Evolutionary conservation across 2,329 filamentous ascomycete genomes (phyloP).

Genomic region (Akanthomyces uredinophilus): DNA sequence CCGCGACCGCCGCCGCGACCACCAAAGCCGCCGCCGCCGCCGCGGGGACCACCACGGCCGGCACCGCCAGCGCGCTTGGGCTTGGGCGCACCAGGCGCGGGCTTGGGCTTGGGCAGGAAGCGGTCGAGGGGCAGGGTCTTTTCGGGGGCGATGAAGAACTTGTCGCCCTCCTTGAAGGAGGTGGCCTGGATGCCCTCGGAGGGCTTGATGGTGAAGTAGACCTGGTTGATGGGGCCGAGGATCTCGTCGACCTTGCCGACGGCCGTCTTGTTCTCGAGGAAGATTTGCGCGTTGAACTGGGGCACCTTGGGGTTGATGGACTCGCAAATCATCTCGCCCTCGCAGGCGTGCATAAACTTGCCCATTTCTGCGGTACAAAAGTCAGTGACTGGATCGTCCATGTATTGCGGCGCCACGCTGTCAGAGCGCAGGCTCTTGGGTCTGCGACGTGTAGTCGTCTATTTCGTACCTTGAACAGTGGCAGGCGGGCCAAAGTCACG

Average conservation of each 20-base stretch:
- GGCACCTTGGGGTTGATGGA: conserved; percentile 93
- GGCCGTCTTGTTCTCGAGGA: conserved; percentile 95
- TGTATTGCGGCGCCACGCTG: neutral
- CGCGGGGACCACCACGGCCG: conserved; percentile 13
- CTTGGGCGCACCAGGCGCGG: conserved; percentile 57
- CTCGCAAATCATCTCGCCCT: conserved; percentile 97
- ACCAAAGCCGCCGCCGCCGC: conserved; percentile 20
- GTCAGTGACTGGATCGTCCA: neutral
- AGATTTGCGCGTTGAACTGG: conserved; percentile 98
- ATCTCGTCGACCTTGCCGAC: conserved; percentile 98
- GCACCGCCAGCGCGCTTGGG: conserved; percentile 48
- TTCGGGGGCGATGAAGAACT: conserved; percentile 92
- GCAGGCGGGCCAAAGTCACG: conserved; percentile 36
- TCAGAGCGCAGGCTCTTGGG: neutral
- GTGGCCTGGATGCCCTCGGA: conserved; percentile 92
- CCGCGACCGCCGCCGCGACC: conserved; percentile 22
- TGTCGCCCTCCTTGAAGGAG: conserved; percentile 94
- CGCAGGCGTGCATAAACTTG: conserved; percentile 86
- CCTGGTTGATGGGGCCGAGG: conserved; percentile 93
- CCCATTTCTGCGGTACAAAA: conserved; percentile 64
- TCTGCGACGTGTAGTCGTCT: neutral
- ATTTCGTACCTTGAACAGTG: conserved; percentile 30
- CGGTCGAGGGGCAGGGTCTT: conserved; percentile 92
- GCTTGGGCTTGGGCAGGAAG: conserved; percentile 94
- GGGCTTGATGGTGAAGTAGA: conserved; percentile 97